Evolutionary conservation across 805 yeast species (phyloP).

Genomic region (Barnettozyma siamensis): DNA sequence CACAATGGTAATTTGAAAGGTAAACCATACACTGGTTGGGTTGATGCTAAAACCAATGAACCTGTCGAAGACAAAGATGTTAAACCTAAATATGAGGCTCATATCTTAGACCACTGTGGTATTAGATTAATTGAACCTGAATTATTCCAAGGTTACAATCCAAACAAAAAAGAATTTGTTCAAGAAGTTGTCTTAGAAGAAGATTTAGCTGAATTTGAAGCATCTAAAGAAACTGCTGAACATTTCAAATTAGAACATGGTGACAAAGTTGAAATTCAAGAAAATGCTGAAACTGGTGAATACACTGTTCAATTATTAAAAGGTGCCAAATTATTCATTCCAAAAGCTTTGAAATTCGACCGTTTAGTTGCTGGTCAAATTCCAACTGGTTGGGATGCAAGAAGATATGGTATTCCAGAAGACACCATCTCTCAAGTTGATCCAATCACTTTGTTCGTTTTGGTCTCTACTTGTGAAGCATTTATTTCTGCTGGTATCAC

Average conservation of each 20-base stretch:
- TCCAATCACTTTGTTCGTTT: slow-evolving; percentile 86
- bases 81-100: slow-evolving; percentile 84
- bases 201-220: slow-evolving; percentile 92
- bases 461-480: slow-evolving; percentile 95
- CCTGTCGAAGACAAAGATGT: slow-evolving; percentile 95
- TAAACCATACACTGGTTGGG: slow-evolving; percentile 94
- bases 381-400: slow-evolving; percentile 98
- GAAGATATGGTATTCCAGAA: slow-evolving; percentile 89
- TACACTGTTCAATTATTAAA: slow-evolving; percentile 83
- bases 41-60: slow-evolving; percentile 85
- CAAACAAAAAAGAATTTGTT: slow-evolving; percentile 83
- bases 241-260: slow-evolving; percentile 94
- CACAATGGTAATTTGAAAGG: slow-evolving; percentile 88
- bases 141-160: slow-evolving; percentile 89
- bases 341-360: slow-evolving; percentile 68
- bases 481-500: slow-evolving; percentile 91
- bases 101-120: slow-evolving; percentile 91
- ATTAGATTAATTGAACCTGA: slow-evolving; percentile 96
- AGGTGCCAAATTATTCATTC: slow-evolving; percentile 88
- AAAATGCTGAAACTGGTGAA: slow-evolving; percentile 85
- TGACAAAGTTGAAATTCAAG: slow-evolving; percentile 87
- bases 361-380: slow-evolving; percentile 75
- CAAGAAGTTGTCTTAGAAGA: slow-evolving; percentile 97
- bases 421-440: slow-evolving; percentile 94
- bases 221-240: slow-evolving; percentile 91